Base-by-base conservation (phyloP, 768 basidiomycete species). In the Russula olivacea region DNA sequence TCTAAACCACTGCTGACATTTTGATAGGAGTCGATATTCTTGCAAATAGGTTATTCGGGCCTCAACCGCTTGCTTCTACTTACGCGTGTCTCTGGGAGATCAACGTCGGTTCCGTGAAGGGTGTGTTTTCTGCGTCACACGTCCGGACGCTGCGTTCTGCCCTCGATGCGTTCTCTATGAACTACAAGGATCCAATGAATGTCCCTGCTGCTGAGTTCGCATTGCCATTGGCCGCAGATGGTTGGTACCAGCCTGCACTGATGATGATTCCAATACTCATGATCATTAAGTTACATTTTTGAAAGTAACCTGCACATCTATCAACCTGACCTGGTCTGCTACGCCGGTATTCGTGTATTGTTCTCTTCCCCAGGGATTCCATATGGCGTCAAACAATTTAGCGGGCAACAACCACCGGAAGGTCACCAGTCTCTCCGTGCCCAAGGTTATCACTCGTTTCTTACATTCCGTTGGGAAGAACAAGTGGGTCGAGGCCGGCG, bases 71-170 rank as follows among this genome's bases (percentile, higher is more conserved):
- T 3, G 90, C 89, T 0, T 75, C 89, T 2, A 87, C 93, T 1
- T 98, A 98, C 70, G 77, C 96, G 6, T 98, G 95, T 71, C 81
- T 97, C 15, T 98, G 96, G 96, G 93, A 96, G 69, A 82, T 95
- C 50, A 76, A 76, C n/a, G 40, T 93, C 19, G 92, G 92, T 7
- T 71, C 78, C 38, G 70, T 91, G 52, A 86, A 83, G 68, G 79
- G 79, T 0, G 69, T 79, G 28, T 64, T 87, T 21, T 81, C 86
- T 2, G 82, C 86, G 9, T 71, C 74, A 17, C 81, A 91, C 66
- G 76, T 75, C 6, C 75, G 77, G 64, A 67, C 81, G 17, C 68
- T 94, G 14, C 71, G 74, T 10, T 78, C 84, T 6, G 84, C 83
- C 23, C 73, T 77, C 4, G 76, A 78, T 43, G 78, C 84, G 0